phyloP scores from a whole-genome alignment of 495 filamentous ascomycete genomes.

The Annulohypoxylon bovei region DNA sequence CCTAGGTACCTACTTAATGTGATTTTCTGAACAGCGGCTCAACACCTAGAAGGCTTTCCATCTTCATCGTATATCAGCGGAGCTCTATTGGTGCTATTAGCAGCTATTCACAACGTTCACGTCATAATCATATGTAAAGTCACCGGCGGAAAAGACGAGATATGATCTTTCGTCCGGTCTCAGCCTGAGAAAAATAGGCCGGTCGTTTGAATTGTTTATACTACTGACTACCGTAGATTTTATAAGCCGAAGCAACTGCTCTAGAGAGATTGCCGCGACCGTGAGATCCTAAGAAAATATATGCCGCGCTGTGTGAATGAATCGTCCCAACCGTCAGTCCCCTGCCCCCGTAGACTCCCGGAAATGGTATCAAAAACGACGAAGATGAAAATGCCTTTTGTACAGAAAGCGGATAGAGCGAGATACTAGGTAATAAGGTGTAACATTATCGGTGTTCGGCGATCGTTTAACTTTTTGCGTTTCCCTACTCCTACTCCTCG shows the following conservation, averaged over 20 bases:
- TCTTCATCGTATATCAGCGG: too few relatives aligned
- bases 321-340: slow-evolving; percentile 27
- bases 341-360: slow-evolving; percentile 27
- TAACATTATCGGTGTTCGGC: slow-evolving; percentile 10
- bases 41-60: not conserved
- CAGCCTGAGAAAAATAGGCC: slow-evolving; percentile 31
- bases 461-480: not conserved
- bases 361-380: slow-evolving; percentile 40
- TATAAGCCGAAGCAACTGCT: slow-evolving; percentile 9
- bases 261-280: slow-evolving; percentile 12
- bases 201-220: slow-evolving; percentile 34
- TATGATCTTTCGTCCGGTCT: slow-evolving; percentile 21
- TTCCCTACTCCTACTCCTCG: slow-evolving; percentile 9
- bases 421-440: slow-evolving; percentile 13
- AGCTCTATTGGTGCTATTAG: too few relatives aligned
- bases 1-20: too few relatives aligned
- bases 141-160: not conserved
- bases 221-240: slow-evolving; percentile 32
- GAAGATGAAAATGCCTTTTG: slow-evolving; percentile 33
- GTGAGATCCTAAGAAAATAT: slow-evolving; percentile 8
- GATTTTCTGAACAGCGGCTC: not conserved
- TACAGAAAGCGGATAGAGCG: slow-evolving; percentile 8
- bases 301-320: slow-evolving; percentile 17
- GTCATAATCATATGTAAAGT: too few relatives aligned
- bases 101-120: too few relatives aligned